phyloP scores from a whole-genome alignment of 31 red algal species.

The Odonthalia washingtoniensis region DNA sequence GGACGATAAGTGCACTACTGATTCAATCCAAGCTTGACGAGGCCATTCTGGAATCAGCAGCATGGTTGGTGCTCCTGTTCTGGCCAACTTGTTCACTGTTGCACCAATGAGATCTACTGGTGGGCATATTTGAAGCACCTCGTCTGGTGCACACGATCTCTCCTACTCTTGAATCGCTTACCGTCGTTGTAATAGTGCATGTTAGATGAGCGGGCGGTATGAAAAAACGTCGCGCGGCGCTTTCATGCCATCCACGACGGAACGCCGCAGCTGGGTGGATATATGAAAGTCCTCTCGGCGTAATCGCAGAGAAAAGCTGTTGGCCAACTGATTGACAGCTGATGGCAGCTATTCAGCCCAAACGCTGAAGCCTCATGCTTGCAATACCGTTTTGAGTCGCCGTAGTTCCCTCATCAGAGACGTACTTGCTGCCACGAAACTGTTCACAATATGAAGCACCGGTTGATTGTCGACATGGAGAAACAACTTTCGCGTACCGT shows the following conservation, averaged over 20 bases:
- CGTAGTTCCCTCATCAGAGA: constrained; percentile 42
- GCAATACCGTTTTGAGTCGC: not conserved
- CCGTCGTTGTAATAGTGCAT: constrained; percentile 2
- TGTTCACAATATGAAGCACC: constrained; percentile 37
- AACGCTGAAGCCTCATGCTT: not conserved
- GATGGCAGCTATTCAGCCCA: constrained; percentile 37
- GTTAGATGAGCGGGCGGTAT: not conserved
- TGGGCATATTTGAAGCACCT: not conserved
- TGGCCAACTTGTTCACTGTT: constrained; percentile 3
- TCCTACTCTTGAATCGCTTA: not conserved
- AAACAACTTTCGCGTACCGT: not conserved
- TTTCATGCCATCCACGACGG: constrained; percentile 28
- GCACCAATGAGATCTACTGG: constrained; percentile 37
- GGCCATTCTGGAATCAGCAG: constrained; percentile 49
- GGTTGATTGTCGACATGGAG: constrained; percentile 28
- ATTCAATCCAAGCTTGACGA: constrained; percentile 14
- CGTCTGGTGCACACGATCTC: not conserved
- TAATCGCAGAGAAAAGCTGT: constrained; percentile 28
- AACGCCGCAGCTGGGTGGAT: constrained; percentile 44
- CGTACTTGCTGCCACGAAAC: constrained; percentile 21
- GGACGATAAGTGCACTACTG: not conserved
- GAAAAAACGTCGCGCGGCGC: constrained; percentile 9
- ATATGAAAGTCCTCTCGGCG: constrained; percentile 39
- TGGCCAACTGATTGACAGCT: constrained; percentile 10
- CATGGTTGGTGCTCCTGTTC: not conserved